A percentile compares a stretch with the other conserved stretches of the same genome.
Evolutionary conservation across 257 asterid genomes (phyloP).

Genomic region (Solanum raphanifolium): DNA sequence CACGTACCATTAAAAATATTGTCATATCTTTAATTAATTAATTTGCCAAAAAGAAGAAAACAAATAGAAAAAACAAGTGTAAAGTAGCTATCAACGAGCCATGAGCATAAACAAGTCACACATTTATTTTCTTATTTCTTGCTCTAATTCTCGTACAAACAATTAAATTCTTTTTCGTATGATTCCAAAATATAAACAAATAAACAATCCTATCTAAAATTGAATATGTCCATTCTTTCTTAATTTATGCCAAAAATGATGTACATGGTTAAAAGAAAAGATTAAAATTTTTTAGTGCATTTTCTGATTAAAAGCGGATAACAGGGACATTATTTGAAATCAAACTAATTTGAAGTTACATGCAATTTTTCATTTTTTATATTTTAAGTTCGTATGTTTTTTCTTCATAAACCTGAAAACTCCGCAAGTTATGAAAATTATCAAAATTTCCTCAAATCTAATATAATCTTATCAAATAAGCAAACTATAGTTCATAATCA

Average conservation of each 20-base stretch:
- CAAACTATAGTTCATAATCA: not conserved
- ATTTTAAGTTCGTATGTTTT: too few relatives aligned
- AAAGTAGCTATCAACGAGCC: not conserved
- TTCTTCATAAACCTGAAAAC: too few relatives aligned
- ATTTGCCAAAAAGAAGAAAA: not conserved
- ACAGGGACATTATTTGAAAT: too few relatives aligned
- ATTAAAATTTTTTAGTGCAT: not conserved
- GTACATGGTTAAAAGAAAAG: not conserved
- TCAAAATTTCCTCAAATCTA: too few relatives aligned
- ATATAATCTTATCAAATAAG: not conserved
- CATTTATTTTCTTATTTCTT: not conserved
- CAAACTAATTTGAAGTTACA: too few relatives aligned
- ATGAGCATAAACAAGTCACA: not conserved
- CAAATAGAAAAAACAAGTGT: not conserved
- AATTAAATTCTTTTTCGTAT: not conserved
- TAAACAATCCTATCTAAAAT: not conserved
- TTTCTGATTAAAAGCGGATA: not conserved
- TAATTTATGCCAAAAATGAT: not conserved
- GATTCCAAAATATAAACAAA: not conserved
- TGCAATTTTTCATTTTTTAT: too few relatives aligned
- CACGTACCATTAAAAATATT: not conserved
- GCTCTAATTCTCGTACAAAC: not conserved
- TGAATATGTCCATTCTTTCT: not conserved
- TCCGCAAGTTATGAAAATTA: accelerated
- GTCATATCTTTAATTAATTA: not conserved